These are phyloP conservation scores for Sclerotinia borealis DNA, from an alignment of 2,329 filamentous ascomycete genomes.

Conservation along the genomic window DNA sequence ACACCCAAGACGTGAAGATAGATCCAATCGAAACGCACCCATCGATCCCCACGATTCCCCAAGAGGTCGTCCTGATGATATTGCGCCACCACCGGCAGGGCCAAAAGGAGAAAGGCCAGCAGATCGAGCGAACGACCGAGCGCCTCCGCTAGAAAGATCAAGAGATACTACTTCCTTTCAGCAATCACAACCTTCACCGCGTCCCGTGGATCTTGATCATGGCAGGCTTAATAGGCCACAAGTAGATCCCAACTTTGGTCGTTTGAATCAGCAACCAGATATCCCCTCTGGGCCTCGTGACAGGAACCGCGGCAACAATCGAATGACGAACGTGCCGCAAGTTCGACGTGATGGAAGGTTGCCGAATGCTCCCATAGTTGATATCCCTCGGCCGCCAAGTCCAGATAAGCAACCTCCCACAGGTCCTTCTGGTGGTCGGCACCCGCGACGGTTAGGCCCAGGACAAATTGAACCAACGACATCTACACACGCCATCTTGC, in stretches of 20 bases:
- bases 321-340: slow-evolving; percentile 18
- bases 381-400: slow-evolving; percentile 28
- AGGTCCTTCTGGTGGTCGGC: slow-evolving; percentile 30
- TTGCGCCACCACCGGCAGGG: slow-evolving; percentile 28
- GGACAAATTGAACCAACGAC: slow-evolving; percentile 25
- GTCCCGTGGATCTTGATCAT: slow-evolving; percentile 43
- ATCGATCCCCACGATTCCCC: slow-evolving; percentile 20
- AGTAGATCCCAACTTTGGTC: slow-evolving; percentile 57
- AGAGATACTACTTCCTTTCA: slow-evolving; percentile 34
- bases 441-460: slow-evolving; percentile 23
- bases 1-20: slow-evolving; percentile 30
- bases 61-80: slow-evolving; percentile 25
- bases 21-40: slow-evolving; percentile 19
- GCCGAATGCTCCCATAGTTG: slow-evolving; percentile 11
- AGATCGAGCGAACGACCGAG: slow-evolving; percentile 42
- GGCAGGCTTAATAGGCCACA: slow-evolving; percentile 40
- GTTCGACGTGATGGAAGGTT: slow-evolving; percentile 22
- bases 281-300: slow-evolving; percentile 52
- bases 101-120: slow-evolving; percentile 36
- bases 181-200: slow-evolving; percentile 32
- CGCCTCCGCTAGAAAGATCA: slow-evolving; percentile 34
- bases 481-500: slow-evolving; percentile 20
- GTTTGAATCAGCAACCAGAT: slow-evolving; percentile 47
- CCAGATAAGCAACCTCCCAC: slow-evolving; percentile 33
- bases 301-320: slow-evolving; percentile 37